Conservation (phyloP, 73 alveolate species). For the Symbiodinium pilosum region DNA sequence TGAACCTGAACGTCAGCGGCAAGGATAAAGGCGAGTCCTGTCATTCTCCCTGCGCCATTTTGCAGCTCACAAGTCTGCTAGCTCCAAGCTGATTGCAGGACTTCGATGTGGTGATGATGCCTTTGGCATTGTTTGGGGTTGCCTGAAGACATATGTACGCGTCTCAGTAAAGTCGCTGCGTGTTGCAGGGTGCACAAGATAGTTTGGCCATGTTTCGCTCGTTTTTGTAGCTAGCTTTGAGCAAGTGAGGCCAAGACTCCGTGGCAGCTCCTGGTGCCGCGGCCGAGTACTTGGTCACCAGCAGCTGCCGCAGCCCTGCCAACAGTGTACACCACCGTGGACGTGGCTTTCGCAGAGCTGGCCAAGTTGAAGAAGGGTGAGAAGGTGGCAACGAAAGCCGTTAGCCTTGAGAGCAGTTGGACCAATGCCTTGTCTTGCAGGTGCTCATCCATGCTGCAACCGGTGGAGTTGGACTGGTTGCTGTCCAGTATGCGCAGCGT, state of each 20-base stretch:
- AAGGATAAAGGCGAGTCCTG: slow-evolving; percentile 39
- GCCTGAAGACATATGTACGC: slow-evolving; percentile 88
- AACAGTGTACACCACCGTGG: slow-evolving; percentile 94
- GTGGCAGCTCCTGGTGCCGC: slow-evolving; percentile 81
- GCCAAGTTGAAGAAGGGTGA: slow-evolving; percentile 95
- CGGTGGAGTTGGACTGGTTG: slow-evolving; percentile 94
- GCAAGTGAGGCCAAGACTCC: slow-evolving; percentile 47
- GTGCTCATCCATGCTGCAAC: slow-evolving; percentile 93
- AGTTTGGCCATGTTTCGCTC: neutral
- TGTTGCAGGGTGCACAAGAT: neutral
- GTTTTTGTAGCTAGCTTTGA: neutral
- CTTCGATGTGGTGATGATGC: slow-evolving; percentile 85
- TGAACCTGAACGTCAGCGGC: slow-evolving; percentile 44
- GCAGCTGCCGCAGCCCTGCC: slow-evolving; percentile 80
- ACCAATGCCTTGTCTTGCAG: neutral
- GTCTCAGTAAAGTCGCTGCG: no score
- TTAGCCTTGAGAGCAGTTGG: neutral
- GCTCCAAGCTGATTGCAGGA: slow-evolving; percentile 4
- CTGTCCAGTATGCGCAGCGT: slow-evolving; percentile 91
- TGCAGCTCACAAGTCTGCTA: neutral
- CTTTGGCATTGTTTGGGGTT: slow-evolving; percentile 93
- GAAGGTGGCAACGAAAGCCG: neutral
- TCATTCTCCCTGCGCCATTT: neutral
- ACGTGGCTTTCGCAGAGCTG: slow-evolving; percentile 86
- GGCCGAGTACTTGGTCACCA: slow-evolving; percentile 18